These are phyloP conservation scores for Lachnellula occidentalis DNA, from an alignment of 2,329 filamentous ascomycete genomes.

Conservation along the genomic window DNA sequence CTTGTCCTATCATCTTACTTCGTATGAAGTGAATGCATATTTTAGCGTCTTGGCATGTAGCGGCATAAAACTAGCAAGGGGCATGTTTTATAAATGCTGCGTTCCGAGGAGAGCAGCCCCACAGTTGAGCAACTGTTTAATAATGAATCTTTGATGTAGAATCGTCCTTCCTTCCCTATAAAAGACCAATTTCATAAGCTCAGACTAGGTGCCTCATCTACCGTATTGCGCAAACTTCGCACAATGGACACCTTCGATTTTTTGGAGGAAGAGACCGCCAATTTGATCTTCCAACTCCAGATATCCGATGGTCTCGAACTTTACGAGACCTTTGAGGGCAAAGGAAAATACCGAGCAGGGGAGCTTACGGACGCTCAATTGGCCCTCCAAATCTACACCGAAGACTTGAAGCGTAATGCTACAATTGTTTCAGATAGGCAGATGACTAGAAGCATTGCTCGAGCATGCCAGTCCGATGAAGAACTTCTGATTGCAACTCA, in stretches of 20 bases:
- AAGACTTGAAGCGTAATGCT: conserved; percentile 11
- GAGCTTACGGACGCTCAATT: conserved; percentile 11
- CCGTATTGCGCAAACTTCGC: neutral
- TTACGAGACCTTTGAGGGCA: neutral
- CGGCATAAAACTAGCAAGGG: no score
- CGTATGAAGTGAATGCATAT: no score
- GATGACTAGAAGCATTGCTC: conserved; percentile 23
- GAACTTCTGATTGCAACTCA: conserved; percentile 3
- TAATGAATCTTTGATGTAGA: no score
- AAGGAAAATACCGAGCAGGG: conserved; percentile 10
- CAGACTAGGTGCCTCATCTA: no score
- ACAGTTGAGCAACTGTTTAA: no score
- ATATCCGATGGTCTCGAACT: conserved; percentile 16
- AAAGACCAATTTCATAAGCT: neutral
- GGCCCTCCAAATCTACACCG: conserved; percentile 11
- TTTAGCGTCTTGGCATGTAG: no score
- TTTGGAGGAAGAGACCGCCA: conserved; percentile 17
- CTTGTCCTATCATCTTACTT: no score
- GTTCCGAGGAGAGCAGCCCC: no score
- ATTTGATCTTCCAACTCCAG: conserved; percentile 22
- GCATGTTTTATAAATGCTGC: no score
- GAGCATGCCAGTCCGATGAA: conserved; percentile 20
- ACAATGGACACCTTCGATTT: neutral
- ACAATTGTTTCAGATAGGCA: conserved; percentile 10
- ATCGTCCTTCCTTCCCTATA: neutral